Percentiles rank a stretch among this genome's conserved stretches.
These are phyloP conservation scores for Chrysochromulina tobinii DNA, from an alignment of 78 protist species.

Conservation along the genomic window DNA sequence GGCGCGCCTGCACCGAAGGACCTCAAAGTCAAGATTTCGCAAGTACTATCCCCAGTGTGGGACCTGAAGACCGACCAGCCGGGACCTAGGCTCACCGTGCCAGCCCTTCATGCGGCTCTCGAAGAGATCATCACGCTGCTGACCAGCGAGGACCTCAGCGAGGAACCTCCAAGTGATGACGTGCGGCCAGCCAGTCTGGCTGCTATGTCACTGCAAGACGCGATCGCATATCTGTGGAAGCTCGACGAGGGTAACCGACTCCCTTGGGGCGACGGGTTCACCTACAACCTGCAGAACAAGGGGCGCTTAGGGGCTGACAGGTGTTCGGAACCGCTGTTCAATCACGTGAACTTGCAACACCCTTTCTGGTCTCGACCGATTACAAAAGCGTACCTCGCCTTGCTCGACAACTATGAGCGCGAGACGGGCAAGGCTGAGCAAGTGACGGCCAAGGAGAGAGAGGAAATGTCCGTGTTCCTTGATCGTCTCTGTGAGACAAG, in stretches of 20 bases:
- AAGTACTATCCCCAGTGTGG: not conserved
- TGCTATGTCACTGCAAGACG: not conserved
- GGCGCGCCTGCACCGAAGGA: not conserved
- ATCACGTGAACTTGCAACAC: not conserved
- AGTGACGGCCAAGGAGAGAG: not conserved
- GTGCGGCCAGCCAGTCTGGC: not conserved
- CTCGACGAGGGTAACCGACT: not conserved
- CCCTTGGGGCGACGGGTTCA: not conserved
- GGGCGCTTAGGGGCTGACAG: not conserved
- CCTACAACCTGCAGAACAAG: not conserved
- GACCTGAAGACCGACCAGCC: not conserved
- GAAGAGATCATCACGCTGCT: not conserved
- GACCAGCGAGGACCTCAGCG: not conserved
- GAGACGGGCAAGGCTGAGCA: not conserved
- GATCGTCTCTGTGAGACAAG: not conserved
- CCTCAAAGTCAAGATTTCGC: not conserved
- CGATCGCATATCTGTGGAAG: not conserved
- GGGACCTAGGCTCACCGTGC: not conserved
- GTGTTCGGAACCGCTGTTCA: not conserved
- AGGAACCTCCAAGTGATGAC: not conserved
- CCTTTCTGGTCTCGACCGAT: not conserved
- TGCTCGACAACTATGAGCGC: not conserved
- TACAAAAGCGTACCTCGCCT: not conserved
- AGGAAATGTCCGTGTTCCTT: not conserved
- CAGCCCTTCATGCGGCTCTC: not conserved